Percentiles rank a stretch among this genome's conserved stretches.
Evolutionary conservation across 805 yeast genomes (phyloP).

Genomic region (Jamesozyma lodderae): DNA sequence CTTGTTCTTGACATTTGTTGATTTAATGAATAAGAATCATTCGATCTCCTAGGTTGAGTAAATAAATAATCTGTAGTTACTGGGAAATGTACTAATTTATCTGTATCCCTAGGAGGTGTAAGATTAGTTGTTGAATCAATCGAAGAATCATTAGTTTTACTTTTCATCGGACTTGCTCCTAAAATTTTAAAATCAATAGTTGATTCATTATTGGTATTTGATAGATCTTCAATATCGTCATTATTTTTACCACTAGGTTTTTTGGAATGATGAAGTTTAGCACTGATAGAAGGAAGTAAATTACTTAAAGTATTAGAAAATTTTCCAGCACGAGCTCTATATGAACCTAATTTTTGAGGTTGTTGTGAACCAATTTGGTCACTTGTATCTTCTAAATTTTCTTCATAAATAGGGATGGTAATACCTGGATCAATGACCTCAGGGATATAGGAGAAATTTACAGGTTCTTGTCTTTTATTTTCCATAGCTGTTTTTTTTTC

Average conservation of each 20-base stretch:
- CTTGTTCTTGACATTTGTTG: conserved; percentile 26
- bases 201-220: conserved; percentile 11
- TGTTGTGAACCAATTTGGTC: conserved; percentile 7
- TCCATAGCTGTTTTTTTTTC: too few relatives aligned
- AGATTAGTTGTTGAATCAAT: conserved; percentile 14
- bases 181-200: conserved; percentile 11
- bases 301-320: conserved; percentile 31
- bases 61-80: conserved; percentile 18
- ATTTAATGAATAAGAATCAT: conserved; percentile 23
- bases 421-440: conserved; percentile 29
- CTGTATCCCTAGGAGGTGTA: conserved; percentile 25
- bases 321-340: conserved; percentile 30
- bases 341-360: conserved; percentile 28
- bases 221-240: conserved; percentile 5
- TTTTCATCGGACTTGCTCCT: conserved; percentile 7
- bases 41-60: conserved; percentile 24
- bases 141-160: conserved; percentile 8
- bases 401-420: conserved; percentile 29
- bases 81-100: conserved; percentile 22
- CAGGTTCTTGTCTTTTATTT: conserved; percentile 3
- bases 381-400: conserved; percentile 10
- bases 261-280: conserved; percentile 25
- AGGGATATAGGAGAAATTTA: conserved; percentile 18
- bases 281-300: conserved; percentile 31
- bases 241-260: conserved; percentile 12